phyloP scores from a whole-genome alignment of 805 yeast species.

The Hanseniaspora jakobsenii region DNA sequence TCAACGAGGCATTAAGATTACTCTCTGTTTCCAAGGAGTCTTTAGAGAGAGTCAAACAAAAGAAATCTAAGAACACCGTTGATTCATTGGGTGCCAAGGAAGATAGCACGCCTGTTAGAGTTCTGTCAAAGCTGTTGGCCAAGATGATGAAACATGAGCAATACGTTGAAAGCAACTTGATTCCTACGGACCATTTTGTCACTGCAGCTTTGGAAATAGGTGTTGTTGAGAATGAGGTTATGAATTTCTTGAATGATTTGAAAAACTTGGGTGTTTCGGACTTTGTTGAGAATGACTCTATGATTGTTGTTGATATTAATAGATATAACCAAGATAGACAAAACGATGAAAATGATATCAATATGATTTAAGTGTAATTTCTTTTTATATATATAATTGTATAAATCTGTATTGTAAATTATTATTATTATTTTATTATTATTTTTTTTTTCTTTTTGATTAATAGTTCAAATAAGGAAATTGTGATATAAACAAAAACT shows the following conservation, averaged over 20 bases:
- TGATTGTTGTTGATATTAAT: conserved; percentile 26
- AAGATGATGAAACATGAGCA: conserved; percentile 37
- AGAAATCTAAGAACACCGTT: conserved; percentile 28
- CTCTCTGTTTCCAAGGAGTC: conserved; percentile 79
- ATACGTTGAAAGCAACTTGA: neutral
- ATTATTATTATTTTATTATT: neutral
- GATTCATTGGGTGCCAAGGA: conserved; percentile 26
- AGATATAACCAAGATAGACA: conserved; percentile 14
- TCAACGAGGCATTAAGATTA: conserved; percentile 88
- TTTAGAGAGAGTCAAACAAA: conserved; percentile 43
- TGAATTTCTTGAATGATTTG: neutral
- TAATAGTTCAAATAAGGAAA: conserved; percentile 1
- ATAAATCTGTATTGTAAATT: neutral
- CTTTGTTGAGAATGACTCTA: conserved; percentile 8
- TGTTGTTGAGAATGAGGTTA: neutral
- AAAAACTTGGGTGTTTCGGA: conserved; percentile 5
- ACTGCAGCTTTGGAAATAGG: conserved; percentile 1
- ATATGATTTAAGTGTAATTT: neutral
- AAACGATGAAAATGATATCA: neutral
- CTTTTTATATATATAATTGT: too few relatives aligned
- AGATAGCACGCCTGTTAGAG: conserved; percentile 56
- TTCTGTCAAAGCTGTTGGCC: conserved; percentile 61
- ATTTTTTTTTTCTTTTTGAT: neutral
- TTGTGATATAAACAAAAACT: conserved; percentile 17
- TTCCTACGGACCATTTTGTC: conserved; percentile 5